Percentiles rank a stretch among this genome's conserved stretches.
These are phyloP conservation scores for Chalara sp. DNA, from an alignment of 2,329 filamentous ascomycete species.

Conservation along the genomic window DNA sequence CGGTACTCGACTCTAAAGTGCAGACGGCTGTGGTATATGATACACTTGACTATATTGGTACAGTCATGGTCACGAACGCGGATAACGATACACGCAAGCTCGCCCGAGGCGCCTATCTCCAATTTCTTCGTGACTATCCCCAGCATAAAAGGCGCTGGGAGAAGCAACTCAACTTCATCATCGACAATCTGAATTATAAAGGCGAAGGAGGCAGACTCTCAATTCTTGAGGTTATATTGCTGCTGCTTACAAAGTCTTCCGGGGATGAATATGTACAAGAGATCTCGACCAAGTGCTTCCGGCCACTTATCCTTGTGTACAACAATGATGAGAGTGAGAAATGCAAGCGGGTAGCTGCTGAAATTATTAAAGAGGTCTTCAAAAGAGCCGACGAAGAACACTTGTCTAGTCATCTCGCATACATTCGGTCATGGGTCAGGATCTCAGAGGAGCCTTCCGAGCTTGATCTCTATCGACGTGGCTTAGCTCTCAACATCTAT, in stretches of 20 bases:
- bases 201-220: conserved; percentile 84
- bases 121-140: conserved; percentile 91
- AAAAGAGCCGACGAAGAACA: conserved; percentile 68
- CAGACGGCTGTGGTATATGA: conserved; percentile 88
- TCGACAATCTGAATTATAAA: conserved; percentile 86
- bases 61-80: conserved; percentile 94
- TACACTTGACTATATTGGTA: conserved; percentile 78
- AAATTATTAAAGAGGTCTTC: conserved; percentile 76
- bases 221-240: conserved; percentile 84
- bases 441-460: conserved; percentile 68
- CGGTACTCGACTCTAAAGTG: conserved; percentile 77
- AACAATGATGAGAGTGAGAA: conserved; percentile 83
- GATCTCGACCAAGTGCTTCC: conserved; percentile 72
- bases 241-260: conserved; percentile 79
- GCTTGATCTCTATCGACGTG: conserved; percentile 30
- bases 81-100: conserved; percentile 82
- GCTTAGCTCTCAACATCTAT: conserved; percentile 74
- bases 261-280: conserved; percentile 72
- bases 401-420: conserved; percentile 59
- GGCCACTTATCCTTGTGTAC: conserved; percentile 77
- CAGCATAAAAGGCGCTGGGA: conserved; percentile 84
- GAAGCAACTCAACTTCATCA: conserved; percentile 82
- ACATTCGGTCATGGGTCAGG: conserved; percentile 70
- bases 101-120: conserved; percentile 83
- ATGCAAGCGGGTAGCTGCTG: conserved; percentile 75